Conservation (phyloP, 495 filamentous ascomycete species). For the Ascobolus immersus region DNA sequence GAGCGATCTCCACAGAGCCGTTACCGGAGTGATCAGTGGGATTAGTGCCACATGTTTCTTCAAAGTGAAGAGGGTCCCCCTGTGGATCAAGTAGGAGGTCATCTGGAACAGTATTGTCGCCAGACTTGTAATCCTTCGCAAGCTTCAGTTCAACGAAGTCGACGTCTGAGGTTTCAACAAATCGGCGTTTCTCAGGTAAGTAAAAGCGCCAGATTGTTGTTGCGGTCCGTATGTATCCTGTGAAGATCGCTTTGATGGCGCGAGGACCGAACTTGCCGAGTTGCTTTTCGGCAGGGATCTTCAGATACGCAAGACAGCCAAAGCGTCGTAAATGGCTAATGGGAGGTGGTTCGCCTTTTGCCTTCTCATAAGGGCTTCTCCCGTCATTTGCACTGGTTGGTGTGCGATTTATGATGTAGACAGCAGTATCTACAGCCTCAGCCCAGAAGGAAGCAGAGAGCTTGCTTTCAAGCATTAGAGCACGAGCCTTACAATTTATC, state of each 20-base stretch:
- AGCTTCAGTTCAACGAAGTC: background rate
- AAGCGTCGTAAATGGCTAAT: constrained; percentile 2
- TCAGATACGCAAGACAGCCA: background rate
- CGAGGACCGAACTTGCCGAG: background rate
- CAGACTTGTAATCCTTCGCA: no score
- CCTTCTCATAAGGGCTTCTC: background rate
- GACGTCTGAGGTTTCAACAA: background rate
- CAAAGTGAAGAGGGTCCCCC: no score
- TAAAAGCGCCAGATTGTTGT: constrained; percentile 4
- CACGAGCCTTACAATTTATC: background rate
- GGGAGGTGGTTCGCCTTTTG: background rate
- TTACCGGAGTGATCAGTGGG: no score
- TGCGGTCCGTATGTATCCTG: constrained; percentile 2
- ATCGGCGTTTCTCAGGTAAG: background rate
- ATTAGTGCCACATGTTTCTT: no score
- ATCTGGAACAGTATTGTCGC: no score
- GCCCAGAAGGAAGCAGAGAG: constrained; percentile 1
- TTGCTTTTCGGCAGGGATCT: background rate
- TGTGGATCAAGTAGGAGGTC: no score
- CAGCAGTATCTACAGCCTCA: background rate
- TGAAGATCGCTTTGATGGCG: background rate
- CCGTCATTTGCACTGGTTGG: background rate
- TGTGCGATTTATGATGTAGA: constrained; percentile 1
- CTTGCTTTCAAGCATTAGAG: background rate
- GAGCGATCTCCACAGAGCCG: no score